Conservation (phyloP, 352 stramenopile genomes). For the Aphanomyces astaci region DNA sequence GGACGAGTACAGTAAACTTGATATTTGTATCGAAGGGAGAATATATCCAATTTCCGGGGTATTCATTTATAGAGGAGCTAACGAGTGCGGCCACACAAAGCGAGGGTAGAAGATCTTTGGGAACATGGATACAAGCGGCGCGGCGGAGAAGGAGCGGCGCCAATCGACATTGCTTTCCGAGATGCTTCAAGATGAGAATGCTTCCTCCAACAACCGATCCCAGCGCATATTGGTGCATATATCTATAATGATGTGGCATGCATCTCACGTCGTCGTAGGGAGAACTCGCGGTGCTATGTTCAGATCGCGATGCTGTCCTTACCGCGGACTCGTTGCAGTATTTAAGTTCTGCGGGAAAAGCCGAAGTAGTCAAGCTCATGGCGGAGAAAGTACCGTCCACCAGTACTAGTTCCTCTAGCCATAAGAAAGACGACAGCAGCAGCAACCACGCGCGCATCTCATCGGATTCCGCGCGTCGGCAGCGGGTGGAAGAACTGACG, state of each 20-base stretch:
- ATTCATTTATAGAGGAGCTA: conserved; percentile 1
- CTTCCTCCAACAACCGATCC: conserved; percentile 42
- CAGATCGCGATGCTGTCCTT: conserved; percentile 64
- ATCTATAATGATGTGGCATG: conserved; percentile 4
- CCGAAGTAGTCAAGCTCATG: conserved; percentile 67
- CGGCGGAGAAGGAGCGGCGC: not conserved
- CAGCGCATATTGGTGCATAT: conserved; percentile 56
- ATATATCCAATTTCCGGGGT: too few species aligned
- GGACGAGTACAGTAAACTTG: not conserved
- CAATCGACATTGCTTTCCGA: not conserved
- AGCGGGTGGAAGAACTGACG: conserved; percentile 81
- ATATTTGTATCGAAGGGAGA: not conserved
- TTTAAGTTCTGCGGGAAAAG: conserved; percentile 45
- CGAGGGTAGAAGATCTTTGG: conserved; percentile 14
- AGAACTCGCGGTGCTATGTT: conserved; percentile 62
- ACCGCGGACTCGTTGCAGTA: conserved; percentile 66
- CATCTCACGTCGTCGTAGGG: conserved; percentile 23
- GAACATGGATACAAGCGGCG: not conserved
- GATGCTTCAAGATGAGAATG: conserved; percentile 8
- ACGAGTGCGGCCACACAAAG: not conserved
- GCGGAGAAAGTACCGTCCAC: conserved; percentile 39
- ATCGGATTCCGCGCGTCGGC: conserved; percentile 60
- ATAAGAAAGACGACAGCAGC: conserved; percentile 36
- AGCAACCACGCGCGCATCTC: conserved; percentile 40
- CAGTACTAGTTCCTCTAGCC: conserved; percentile 1